Evolutionary conservation across 2,329 filamentous ascomycete species (phyloP).

Genomic region (Colletotrichum sp.): DNA sequence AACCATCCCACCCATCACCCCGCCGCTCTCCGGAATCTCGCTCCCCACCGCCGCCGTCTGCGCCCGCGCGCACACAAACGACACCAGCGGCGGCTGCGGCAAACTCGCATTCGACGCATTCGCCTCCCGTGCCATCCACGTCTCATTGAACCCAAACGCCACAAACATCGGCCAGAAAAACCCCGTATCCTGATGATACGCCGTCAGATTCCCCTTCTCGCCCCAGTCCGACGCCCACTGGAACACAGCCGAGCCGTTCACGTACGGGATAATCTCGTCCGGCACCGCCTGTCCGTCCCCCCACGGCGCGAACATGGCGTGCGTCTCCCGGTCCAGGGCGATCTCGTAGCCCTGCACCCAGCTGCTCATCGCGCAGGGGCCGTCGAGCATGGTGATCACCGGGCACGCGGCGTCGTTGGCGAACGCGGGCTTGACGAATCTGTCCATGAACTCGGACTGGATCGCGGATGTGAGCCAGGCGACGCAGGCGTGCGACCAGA

Average conservation of each 20-base stretch:
- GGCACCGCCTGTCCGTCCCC: background rate
- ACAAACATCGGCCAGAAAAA: background rate
- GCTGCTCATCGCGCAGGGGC: background rate
- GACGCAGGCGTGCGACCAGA: background rate
- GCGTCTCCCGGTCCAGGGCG: background rate
- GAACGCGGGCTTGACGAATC: background rate
- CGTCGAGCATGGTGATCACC: background rate
- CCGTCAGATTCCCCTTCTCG: background rate
- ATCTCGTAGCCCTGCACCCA: background rate
- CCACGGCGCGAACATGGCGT: background rate
- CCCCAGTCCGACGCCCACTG: background rate
- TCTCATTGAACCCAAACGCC: background rate
- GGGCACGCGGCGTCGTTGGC: background rate
- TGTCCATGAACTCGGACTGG: background rate
- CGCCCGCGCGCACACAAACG: background rate
- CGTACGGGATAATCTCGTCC: background rate
- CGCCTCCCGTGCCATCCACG: background rate
- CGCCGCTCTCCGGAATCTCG: background rate
- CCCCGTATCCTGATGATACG: background rate
- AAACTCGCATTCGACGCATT: background rate
- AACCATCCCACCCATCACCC: background rate
- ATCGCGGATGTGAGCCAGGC: background rate
- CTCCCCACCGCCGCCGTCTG: background rate
- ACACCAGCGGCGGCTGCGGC: background rate
- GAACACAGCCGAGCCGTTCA: background rate